A percentile compares a stretch with the other conserved stretches of the same genome.
These are phyloP conservation scores for Spizellomyces punctatus DNA, from an alignment of 192 early-diverging fungal species.

Conservation along the genomic window DNA sequence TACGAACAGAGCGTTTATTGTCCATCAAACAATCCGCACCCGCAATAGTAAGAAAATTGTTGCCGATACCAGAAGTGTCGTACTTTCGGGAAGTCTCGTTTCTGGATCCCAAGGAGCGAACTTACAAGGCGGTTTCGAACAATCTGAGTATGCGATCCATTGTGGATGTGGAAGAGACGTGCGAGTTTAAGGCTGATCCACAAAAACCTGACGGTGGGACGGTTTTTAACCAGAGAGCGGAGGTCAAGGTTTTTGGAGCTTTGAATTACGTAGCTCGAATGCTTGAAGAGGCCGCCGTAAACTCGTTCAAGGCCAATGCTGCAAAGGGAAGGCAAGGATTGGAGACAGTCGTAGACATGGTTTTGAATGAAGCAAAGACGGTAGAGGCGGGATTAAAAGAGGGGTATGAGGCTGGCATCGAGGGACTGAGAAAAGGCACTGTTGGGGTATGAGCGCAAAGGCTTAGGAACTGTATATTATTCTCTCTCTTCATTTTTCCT, in stretches of 20 bases:
- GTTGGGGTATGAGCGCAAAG: constrained; percentile 19
- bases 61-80: constrained; percentile 56
- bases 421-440: constrained; percentile 22
- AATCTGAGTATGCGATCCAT: constrained; percentile 88
- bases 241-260: constrained; percentile 76
- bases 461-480: background rate
- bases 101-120: constrained; percentile 76
- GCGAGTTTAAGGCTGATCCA: constrained; percentile 68
- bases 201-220: constrained; percentile 7
- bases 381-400: constrained; percentile 3
- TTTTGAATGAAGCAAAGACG: constrained; percentile 39
- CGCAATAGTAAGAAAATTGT: constrained; percentile 64
- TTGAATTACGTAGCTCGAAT: constrained; percentile 55
- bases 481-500: background rate
- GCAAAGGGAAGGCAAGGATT: constrained; percentile 80
- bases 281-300: constrained; percentile 84
- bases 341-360: constrained; percentile 75
- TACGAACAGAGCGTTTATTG: constrained; percentile 91
- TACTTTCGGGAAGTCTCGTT: constrained; percentile 91
- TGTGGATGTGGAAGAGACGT: constrained; percentile 83
- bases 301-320: constrained; percentile 90
- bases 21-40: constrained; percentile 86
- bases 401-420: constrained; percentile 14
- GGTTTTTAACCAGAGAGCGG: constrained; percentile 80
- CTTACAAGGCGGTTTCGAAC: constrained; percentile 73